Evolutionary conservation across 2,329 filamentous ascomycete species (phyloP), one percentile per base, ranked within the genome.

Genomic region (Fusarium haematococcum): DNA sequence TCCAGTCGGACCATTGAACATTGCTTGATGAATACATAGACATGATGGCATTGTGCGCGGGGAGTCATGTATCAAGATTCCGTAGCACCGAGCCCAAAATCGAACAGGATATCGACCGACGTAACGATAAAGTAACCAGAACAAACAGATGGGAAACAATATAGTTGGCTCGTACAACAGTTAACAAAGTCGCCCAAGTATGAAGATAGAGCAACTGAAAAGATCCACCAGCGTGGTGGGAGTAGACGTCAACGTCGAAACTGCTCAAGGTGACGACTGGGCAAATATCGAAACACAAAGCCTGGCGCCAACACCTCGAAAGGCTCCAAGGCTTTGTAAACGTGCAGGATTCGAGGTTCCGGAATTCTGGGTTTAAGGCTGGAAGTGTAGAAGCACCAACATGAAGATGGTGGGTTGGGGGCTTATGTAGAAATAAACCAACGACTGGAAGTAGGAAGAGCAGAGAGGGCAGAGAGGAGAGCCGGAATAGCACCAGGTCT

Each of bases 11-110:
- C 77, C 77, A 79, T 37, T 65, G 64, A 63, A 70, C 63, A 61
- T 71, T 69, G 67, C 67, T 70, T 67, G 75, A 70, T 63, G 70
- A 63, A 74, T 78, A 72, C 78, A 79, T 79, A 63, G 69, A 73
- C 78, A 79, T 79, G 65, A 68, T 79, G 70, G 77, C 78, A 79
- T 79, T 68, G 78, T 79, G 75, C 65, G 75, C 67, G 61, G 65
- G 64, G 65, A 66, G 45, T 41, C 64, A 54, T 39, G 48, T 61
- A 67, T 69, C 37, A 67, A 50, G 48, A 64, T 66, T 63, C 62
- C 35, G 39, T 61, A 41, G 58, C 52, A 63, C 62, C 48, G 66
- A 63, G 62, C 32, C 27, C 50, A 50, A 48, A 32, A 39, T 30
- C 37, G 33, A 33, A 25, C 27, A 30, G 10, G 30, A 58, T 32